phyloP scores from a whole-genome alignment of 176 grass and related monocot genomes.

The Carex scoparia region DNA sequence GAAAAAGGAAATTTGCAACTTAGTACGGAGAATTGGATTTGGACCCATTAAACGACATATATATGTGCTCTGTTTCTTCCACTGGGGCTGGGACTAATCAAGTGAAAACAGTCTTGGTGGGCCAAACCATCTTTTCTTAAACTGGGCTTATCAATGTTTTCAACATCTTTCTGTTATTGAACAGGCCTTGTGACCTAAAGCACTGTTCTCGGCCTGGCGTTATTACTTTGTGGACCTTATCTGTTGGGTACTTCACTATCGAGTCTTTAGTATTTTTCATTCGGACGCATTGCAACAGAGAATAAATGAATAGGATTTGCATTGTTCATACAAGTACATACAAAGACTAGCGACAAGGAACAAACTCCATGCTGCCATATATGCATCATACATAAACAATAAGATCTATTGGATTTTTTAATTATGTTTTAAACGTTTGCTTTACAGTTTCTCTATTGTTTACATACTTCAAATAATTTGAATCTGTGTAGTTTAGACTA shows the following conservation, averaged over 20 bases:
- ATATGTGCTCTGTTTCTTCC: not conserved
- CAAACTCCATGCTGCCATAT: not conserved
- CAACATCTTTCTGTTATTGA: not conserved
- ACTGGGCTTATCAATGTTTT: not conserved
- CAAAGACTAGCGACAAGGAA: not conserved
- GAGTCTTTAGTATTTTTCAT: conserved; percentile 4
- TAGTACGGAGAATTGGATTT: not conserved
- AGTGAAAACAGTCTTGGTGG: not conserved
- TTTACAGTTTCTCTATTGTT: not conserved
- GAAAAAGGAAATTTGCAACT: not conserved
- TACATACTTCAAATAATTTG: not conserved
- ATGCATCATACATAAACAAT: not conserved
- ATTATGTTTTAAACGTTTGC: not conserved
- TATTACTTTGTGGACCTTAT: not conserved
- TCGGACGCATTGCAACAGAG: not conserved
- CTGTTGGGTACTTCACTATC: not conserved
- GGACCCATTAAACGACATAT: not conserved
- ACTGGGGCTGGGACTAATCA: not conserved
- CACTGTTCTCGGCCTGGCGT: not conserved
- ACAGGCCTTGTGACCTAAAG: not conserved
- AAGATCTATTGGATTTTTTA: not conserved
- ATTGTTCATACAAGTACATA: not conserved
- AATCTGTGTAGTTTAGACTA: not conserved
- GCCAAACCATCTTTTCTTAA: not conserved
- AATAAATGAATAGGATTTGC: conserved; percentile 3